These are phyloP conservation scores for Monosporozyma siamensis DNA, from an alignment of 805 yeast genomes.

Conservation along the genomic window DNA sequence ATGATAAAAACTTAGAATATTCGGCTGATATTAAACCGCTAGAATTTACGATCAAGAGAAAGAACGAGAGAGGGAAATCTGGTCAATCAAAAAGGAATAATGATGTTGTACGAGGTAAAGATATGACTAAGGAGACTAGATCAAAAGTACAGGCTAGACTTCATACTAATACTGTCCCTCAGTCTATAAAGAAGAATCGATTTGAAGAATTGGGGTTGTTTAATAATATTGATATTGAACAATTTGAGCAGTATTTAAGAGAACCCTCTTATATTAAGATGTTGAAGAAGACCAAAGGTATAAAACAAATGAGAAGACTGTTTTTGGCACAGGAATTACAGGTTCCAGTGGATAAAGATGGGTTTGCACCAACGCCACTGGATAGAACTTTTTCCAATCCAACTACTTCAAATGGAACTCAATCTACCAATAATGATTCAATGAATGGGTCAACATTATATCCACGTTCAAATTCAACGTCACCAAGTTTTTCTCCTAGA, in stretches of 20 bases:
- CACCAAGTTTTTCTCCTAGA: conserved; percentile 3
- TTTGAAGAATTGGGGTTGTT: background rate
- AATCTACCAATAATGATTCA: background rate
- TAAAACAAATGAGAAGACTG: conserved; percentile 42
- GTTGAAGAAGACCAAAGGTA: conserved; percentile 37
- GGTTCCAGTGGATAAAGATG: conserved; percentile 2
- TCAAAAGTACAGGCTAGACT: conserved; percentile 13
- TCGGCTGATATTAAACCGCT: conserved; percentile 13
- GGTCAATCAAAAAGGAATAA: background rate
- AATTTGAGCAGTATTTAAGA: conserved; percentile 35
- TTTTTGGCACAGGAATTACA: conserved; percentile 58
- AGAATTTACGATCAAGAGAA: conserved; percentile 16
- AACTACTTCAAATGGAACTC: background rate
- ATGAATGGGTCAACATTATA: conserved; percentile 8
- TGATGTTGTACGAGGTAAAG: no score
- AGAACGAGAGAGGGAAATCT: background rate
- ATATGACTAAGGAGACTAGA: background rate
- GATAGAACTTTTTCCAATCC: background rate
- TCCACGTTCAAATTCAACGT: background rate
- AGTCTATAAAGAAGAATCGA: background rate
- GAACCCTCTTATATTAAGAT: conserved; percentile 49
- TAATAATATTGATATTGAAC: conserved; percentile 27
- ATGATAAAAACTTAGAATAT: background rate
- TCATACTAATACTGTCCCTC: conserved; percentile 2
- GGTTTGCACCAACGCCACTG: background rate